A percentile compares a stretch with the other conserved stretches of the same genome.
These are phyloP conservation scores for Harringtonia aguacate DNA, from an alignment of 2,329 filamentous ascomycete species.

Conservation along the genomic window DNA sequence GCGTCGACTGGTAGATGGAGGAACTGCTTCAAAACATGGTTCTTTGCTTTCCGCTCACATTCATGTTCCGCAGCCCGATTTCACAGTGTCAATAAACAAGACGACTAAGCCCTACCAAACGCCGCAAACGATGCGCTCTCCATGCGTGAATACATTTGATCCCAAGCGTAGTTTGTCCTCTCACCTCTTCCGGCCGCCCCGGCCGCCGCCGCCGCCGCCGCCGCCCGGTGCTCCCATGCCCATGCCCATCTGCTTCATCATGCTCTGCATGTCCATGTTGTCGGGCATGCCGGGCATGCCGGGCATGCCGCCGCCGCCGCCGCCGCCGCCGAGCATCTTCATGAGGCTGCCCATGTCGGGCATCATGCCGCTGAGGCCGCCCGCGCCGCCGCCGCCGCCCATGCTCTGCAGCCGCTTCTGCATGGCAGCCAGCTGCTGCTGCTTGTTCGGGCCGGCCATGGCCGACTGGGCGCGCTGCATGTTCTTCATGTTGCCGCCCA, in stretches of 20 bases:
- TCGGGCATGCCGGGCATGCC: too few species aligned
- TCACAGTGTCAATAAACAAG: too few species aligned
- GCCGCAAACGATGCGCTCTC: not conserved
- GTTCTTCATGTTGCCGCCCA: constrained; percentile 95
- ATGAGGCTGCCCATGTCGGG: constrained; percentile 78
- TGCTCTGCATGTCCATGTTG: constrained; percentile 66
- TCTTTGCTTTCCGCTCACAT: not conserved
- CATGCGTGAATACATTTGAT: not conserved
- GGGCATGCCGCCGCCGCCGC: constrained; percentile 55
- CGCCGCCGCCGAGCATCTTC: constrained; percentile 78
- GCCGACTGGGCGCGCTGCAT: constrained; percentile 89
- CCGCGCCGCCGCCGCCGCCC: constrained; percentile 53
- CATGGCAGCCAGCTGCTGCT: constrained; percentile 92
- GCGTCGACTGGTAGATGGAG: not conserved
- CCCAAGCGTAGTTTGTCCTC: too few species aligned
- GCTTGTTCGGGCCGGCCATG: constrained; percentile 83
- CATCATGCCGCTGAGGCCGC: constrained; percentile 33
- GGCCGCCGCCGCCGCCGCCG: constrained; percentile 5
- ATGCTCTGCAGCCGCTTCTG: constrained; percentile 91
- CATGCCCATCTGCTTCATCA: constrained; percentile 66
- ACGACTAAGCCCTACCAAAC: not conserved
- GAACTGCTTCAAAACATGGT: too few species aligned
- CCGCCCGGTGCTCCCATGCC: constrained; percentile 25
- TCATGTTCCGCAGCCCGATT: too few species aligned
- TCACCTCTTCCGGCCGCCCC: constrained; percentile 10